Base-by-base conservation (phyloP, 2,329 filamentous ascomycete species). In the Rutstroemia sp. region DNA sequence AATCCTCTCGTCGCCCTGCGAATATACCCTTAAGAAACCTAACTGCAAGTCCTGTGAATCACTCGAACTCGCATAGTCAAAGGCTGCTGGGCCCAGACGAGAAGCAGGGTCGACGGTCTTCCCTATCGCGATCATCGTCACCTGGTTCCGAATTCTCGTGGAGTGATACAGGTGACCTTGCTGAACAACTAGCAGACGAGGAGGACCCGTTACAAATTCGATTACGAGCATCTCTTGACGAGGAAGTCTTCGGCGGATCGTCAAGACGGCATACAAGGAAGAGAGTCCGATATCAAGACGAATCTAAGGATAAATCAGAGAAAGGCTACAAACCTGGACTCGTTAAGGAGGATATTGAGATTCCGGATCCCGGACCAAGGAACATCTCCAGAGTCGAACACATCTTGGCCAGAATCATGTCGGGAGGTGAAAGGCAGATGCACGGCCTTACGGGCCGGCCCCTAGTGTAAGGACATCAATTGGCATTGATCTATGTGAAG, bases 371-470 rank as follows among this genome's bases (percentile, higher is more conserved):
- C 58, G 74, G 77, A 52, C 80, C 79, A 49, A 80, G 80, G 64
- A 80, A 74, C 59, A 83, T 91, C 60, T 80, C 82, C 54, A 80
- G 79, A 66, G 80, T 77, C 62, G 83, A 92, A 72, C 86, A 84
- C 69, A 72, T 88, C 63, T 74, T 97, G 66, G 89, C 87, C 65
- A 73, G 79, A 77, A 87, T 95, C 80, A 96, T 99, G 92, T 85
- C 90, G 64, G 85, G 85, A 70, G 85, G 88, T 62, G 81, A 85
- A 65, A 78, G 81, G 70, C 85, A 87, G 70, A 86, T 90, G 68
- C 88, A 94, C 76, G 94, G 94, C 78, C 82, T 99, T 66, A 95
- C 95, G 67, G 94, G 94, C 76, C 96, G 95, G 78, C 86, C 92
- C 74, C 79, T 99, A 69, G 82, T 99, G 87, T 96, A 82, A 67